Conservation (phyloP, 2,329 filamentous ascomycete genomes). For the Trichoderma afroharzianum region DNA sequence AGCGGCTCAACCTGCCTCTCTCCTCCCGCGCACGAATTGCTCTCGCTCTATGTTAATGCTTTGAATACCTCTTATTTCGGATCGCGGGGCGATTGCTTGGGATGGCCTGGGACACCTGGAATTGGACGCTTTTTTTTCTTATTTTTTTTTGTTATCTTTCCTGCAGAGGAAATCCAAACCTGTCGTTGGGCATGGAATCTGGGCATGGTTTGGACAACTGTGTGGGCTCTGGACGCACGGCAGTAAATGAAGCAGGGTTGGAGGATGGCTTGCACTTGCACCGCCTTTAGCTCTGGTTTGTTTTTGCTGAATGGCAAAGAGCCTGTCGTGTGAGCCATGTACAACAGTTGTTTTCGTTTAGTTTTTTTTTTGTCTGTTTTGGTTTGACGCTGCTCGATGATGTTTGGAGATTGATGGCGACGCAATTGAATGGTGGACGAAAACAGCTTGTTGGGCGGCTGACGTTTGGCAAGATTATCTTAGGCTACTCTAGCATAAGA, state of each 20-base stretch:
- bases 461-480: neutral
- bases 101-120: constrained; percentile 13
- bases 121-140: neutral
- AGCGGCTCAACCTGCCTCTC: neutral
- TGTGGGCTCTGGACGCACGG: constrained; percentile 15
- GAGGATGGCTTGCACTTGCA: neutral
- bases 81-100: constrained; percentile 12
- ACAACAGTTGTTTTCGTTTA: constrained; percentile 18
- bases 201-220: constrained; percentile 16
- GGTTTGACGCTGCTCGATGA: constrained; percentile 1
- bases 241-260: neutral
- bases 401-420: constrained; percentile 12
- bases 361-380: constrained; percentile 6
- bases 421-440: constrained; percentile 11
- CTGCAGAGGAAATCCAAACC: constrained; percentile 10
- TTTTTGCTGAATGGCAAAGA: neutral
- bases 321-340: constrained; percentile 12
- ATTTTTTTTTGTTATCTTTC: neutral
- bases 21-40: constrained; percentile 1
- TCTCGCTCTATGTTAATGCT: constrained; percentile 13
- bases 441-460: constrained; percentile 9
- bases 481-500: neutral
- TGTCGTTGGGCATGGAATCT: constrained; percentile 1
- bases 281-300: neutral
- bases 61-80: constrained; percentile 15